These are phyloP conservation scores for Chlamydomonas incerta DNA, from an alignment of 139 green algal species.

Conservation along the genomic window DNA sequence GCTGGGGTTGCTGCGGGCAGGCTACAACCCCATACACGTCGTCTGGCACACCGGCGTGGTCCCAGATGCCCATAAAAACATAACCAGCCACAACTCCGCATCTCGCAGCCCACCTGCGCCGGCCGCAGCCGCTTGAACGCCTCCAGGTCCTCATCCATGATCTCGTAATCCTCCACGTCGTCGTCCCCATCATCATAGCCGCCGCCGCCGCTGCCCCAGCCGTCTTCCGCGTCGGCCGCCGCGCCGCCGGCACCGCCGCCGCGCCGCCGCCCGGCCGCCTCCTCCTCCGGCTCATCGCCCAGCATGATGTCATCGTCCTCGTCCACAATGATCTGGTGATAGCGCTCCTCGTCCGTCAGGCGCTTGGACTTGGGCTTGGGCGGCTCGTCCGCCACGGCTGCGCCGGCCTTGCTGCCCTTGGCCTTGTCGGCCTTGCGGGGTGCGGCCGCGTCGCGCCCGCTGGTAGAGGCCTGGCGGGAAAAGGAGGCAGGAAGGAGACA, in stretches of 20 bases:
- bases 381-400: not conserved
- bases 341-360: not conserved
- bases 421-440: not conserved
- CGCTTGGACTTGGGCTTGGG: not conserved
- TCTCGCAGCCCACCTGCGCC: not conserved
- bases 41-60: too few species aligned
- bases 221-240: too few species aligned
- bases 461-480: not conserved
- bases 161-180: slow-evolving; percentile 43
- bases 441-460: not conserved
- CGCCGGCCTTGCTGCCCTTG: not conserved
- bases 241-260: too few species aligned
- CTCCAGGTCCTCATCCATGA: slow-evolving; percentile 45
- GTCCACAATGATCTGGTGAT: slow-evolving; percentile 26
- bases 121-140: slow-evolving; percentile 39
- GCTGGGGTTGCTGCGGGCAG: too few species aligned
- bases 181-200: not conserved
- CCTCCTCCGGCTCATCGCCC: not conserved
- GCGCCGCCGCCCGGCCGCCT: too few species aligned
- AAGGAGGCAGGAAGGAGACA: too few species aligned
- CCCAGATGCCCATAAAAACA: too few species aligned
- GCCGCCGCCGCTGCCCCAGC: too few species aligned
- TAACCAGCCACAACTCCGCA: too few species aligned
- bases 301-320: slow-evolving; percentile 36
- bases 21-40: too few species aligned